Conservation (phyloP, 164 flowering plant genomes). For the Platanus orientalis region DNA sequence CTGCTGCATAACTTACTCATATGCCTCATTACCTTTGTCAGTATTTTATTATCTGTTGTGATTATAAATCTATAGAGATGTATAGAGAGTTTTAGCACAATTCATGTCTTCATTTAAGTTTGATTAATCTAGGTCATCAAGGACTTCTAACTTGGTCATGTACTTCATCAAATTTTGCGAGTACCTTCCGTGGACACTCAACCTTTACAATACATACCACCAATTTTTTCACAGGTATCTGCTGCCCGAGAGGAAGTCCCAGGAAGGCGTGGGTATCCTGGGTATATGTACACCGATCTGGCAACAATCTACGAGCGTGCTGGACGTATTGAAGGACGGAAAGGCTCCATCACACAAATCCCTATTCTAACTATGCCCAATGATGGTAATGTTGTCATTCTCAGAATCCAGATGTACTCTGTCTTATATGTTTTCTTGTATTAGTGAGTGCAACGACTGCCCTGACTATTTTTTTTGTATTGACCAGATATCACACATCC, state of each 20-base stretch:
- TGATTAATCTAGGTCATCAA: not conserved
- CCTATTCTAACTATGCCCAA: constrained; percentile 98
- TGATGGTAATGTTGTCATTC: constrained; percentile 53
- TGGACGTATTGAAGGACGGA: constrained; percentile 96
- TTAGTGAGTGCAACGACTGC: not conserved
- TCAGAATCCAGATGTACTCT: not conserved
- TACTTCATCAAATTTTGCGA: not conserved
- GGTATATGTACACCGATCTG: constrained; percentile 97
- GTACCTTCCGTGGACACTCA: not conserved
- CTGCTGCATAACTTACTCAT: no score
- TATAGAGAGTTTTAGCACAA: no score
- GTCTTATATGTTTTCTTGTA: not conserved
- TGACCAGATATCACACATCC: constrained; percentile 92
- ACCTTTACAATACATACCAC: not conserved
- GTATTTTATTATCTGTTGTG: no score
- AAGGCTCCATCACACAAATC: constrained; percentile 95
- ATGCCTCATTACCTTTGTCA: no score
- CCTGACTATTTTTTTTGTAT: constrained; percentile 10
- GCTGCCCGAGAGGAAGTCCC: constrained; percentile 99
- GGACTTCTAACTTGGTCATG: not conserved
- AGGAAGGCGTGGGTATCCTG: constrained; percentile 99
- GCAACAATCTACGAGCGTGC: constrained; percentile 98
- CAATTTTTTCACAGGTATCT: constrained; percentile 60
- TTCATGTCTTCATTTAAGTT: no score
- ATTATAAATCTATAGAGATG: no score